Evolutionary conservation across 306 rosid genomes (phyloP).

Genomic region (Potentilla sterilis): DNA sequence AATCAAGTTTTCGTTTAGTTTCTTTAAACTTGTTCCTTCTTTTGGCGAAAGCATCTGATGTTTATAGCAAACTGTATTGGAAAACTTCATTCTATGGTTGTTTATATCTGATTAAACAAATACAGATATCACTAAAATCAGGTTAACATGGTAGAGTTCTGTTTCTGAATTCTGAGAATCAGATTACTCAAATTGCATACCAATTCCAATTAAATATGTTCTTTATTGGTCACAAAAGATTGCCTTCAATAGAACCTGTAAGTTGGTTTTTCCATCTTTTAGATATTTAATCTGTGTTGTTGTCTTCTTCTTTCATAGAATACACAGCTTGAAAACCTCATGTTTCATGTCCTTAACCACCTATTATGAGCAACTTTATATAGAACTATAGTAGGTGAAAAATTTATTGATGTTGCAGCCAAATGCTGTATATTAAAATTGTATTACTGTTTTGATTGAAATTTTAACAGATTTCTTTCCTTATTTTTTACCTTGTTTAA

Average conservation of each 20-base stretch:
- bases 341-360: not conserved
- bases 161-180: not conserved
- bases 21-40: not conserved
- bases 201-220: not conserved
- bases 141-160: not conserved
- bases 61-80: not conserved
- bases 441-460: not conserved
- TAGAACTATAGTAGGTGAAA: not conserved
- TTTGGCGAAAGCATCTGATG: not conserved
- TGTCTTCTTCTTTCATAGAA: not conserved
- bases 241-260: not conserved
- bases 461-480: conserved; percentile 3
- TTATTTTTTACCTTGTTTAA: conserved; percentile 35
- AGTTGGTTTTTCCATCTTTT: not conserved
- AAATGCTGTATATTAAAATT: not conserved
- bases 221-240: not conserved
- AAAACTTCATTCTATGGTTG: not conserved
- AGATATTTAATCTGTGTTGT: not conserved
- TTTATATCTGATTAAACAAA: not conserved
- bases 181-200: not conserved
- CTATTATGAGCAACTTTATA: not conserved
- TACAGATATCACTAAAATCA: not conserved
- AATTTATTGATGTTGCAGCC: not conserved
- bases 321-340: not conserved
- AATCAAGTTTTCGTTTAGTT: not conserved